Base-by-base conservation (phyloP, 805 yeast genomes). In the Jamesozyma spencerorum region DNA sequence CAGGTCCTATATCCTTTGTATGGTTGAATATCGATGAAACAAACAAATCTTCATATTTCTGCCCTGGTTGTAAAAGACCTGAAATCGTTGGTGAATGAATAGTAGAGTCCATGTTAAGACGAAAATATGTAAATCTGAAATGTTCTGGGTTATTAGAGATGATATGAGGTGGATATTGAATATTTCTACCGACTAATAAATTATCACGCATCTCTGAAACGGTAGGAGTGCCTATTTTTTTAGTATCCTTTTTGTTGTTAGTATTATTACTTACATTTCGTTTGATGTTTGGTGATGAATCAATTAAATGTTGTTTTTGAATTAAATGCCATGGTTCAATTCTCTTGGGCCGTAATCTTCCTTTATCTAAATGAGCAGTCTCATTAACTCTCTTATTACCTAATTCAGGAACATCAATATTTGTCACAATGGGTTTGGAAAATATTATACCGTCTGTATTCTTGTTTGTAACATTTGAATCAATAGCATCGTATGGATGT, bases 91-190 rank as follows among this genome's bases (percentile, higher is more conserved):
- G 86, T 0, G 96, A 77, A 60, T 88, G 97, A 18, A 88, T 76
- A 0, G 97, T 88, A n/a, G 86, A 77, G 13, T 81, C 83, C 48
- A 90, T 62, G 53, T 86, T 94, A 47, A 87, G 95, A 48, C 97
- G 71, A 62, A 92, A 90, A 56, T 90, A 90, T 0, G 97, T 86
- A 65, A 85, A 90, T 47, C 97, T 69, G 57, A 77, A 79, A 45
- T 75, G 76, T 42, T 73, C 77, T 13, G 70, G 71, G 36, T 69
- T 66, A 45, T 67, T 68, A 27, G 66, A 62, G 18, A 67, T 57
- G 34, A 68, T 67, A 39, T 68, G 71, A 3, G 70, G 71, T 13
- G 72, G 72, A 39, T 68, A 68, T 41, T 66, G 61, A 24, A 61
- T 58, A 39, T 54, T 56, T 33, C 59, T 53, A 2, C 62, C 62